Conservation (phyloP, 495 filamentous ascomycete genomes). For the Staphylotrichum longicolle region DNA sequence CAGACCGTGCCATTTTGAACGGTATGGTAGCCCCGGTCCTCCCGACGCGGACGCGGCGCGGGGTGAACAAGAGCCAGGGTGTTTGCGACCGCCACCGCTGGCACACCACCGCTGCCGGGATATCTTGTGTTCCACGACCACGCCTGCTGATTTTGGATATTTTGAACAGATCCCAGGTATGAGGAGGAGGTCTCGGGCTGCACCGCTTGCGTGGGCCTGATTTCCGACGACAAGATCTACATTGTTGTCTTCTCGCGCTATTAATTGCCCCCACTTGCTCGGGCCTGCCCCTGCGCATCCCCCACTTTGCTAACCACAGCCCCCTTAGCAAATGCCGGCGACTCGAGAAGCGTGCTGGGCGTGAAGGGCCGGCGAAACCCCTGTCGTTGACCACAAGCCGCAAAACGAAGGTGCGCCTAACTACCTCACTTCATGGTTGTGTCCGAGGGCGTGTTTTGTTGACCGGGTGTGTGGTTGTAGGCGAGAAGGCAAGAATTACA, state of each 20-base stretch:
- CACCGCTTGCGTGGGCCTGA: conserved; percentile 85
- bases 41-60: conserved; percentile 26
- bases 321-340: conserved; percentile 81
- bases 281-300: conserved; percentile 1
- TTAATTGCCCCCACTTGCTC: neutral
- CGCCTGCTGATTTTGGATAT: conserved; percentile 25
- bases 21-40: conserved; percentile 55
- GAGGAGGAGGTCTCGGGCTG: conserved; percentile 98
- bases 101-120: neutral
- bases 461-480: conserved; percentile 47
- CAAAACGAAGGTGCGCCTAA: conserved; percentile 80
- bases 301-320: conserved; percentile 28
- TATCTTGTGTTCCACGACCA: neutral
- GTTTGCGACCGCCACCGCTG: conserved; percentile 3
- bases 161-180: conserved; percentile 79
- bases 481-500: conserved; percentile 92
- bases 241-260: conserved; percentile 57
- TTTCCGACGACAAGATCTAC: conserved; percentile 88
- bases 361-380: conserved; percentile 96
- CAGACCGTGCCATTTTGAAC: conserved; percentile 90
- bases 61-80: conserved; percentile 7
- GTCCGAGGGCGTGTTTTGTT: conserved; percentile 13
- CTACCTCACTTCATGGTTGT: neutral
- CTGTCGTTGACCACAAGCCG: conserved; percentile 96
- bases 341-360: conserved; percentile 89